Base-by-base conservation (phyloP, 2,329 filamentous ascomycete genomes). In the Paraphoma sp. region DNA sequence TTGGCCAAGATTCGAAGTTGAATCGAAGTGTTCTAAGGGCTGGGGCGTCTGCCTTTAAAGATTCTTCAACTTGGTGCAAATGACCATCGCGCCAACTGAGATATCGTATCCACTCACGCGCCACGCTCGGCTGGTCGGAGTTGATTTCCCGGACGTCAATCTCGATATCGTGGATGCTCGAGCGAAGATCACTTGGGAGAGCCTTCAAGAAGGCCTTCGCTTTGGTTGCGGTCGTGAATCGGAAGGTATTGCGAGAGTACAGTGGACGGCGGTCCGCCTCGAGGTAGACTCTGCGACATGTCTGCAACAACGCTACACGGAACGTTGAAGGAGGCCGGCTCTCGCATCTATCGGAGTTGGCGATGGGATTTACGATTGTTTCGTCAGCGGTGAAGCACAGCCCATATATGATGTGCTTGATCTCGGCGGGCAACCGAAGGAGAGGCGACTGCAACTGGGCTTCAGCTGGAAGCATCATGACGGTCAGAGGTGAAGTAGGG, bases 91-190 rank as follows among this genome's bases (percentile, higher is more conserved):
- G 62, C 63, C 64, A 70, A 1, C 69, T 58, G 16, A 76, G 65
- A 57, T 78, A 77, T 11, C 73, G 70, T 8, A 74, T 48, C 76
- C 76, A 79, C 49, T 76, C 77, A 31, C 64, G 63, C 23, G 63
- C 67, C 14, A 70, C 50, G 1, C 57, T 56, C 2, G 66, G 65
- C 14, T 67, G 66, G 45, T 65, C 62, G 14, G 62, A 64, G 48
- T 69, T 54, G 5, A 77, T 62, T 29, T 64, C 63, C 10, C 70
- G 67, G 10, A 76, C 62, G 53, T 78, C 75, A 44, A 79, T 66
- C 40, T 78, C 75, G n/a, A 79, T 52, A 48, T 75, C 68, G 2
- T 63, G 60, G 4, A 79, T 60, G 17, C 61, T 57, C 3, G 59
- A 53, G 38, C 63, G 59, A 49, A 68, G 56, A 10, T 57, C 47